These are phyloP conservation scores for Mycena vulgaris DNA, from an alignment of 768 basidiomycete genomes.

Conservation along the genomic window DNA sequence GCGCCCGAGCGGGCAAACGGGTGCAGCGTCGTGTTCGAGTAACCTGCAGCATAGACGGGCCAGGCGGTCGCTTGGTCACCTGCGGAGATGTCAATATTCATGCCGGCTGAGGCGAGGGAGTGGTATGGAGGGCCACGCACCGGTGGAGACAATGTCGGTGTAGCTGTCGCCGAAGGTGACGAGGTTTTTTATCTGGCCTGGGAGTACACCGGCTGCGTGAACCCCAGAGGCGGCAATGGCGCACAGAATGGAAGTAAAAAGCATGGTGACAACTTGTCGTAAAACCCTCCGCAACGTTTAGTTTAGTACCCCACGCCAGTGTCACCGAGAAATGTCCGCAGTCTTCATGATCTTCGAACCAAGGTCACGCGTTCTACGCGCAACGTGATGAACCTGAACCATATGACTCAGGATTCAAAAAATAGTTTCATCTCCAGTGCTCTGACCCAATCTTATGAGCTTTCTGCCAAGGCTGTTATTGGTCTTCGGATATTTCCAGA, in stretches of 20 bases:
- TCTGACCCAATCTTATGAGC: too few species aligned
- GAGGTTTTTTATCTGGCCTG: conserved; percentile 70
- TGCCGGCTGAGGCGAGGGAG: too few species aligned
- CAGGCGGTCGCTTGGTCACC: conserved; percentile 66
- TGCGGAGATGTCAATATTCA: not conserved
- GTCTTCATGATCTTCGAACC: conserved; percentile 15
- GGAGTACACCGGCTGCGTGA: conserved; percentile 44
- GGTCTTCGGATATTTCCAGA: too few species aligned
- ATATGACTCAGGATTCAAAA: not conserved
- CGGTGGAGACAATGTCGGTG: conserved; percentile 64
- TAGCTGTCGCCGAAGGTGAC: conserved; percentile 81
- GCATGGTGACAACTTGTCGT: not conserved
- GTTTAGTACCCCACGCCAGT: not conserved
- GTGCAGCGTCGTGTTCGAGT: conserved; percentile 66
- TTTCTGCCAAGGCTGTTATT: too few species aligned
- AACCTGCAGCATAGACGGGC: conserved; percentile 74
- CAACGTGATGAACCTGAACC: not conserved
- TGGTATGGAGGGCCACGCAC: not conserved
- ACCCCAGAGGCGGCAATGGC: conserved; percentile 16
- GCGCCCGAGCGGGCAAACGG: conserved; percentile 76
- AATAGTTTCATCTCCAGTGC: not conserved
- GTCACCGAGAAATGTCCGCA: conserved; percentile 16
- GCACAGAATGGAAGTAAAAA: conserved; percentile 12
- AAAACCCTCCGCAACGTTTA: not conserved
- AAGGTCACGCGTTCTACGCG: conserved; percentile 8